These are phyloP conservation scores for Hordeum marinum DNA, from an alignment of 176 grass and related monocot genomes.

Conservation along the genomic window DNA sequence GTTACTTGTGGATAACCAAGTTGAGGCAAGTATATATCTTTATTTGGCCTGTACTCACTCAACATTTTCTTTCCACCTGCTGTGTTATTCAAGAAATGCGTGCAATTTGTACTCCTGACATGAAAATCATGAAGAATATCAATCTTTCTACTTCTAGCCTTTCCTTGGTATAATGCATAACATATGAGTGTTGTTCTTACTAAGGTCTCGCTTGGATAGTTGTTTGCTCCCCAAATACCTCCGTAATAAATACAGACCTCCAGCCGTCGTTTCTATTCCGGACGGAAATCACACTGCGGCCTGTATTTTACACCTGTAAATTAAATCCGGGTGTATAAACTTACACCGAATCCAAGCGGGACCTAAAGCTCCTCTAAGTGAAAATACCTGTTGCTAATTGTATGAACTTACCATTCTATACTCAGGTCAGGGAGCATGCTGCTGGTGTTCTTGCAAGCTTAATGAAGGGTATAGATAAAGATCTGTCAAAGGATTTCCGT, in stretches of 20 bases:
- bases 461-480: constrained; percentile 86
- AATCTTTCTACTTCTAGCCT: background rate
- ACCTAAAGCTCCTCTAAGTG: constrained; percentile 3
- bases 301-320: too few species aligned
- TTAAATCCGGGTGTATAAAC: too few species aligned
- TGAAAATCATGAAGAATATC: background rate
- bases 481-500: constrained; percentile 70
- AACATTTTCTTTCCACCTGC: background rate
- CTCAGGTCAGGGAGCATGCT: constrained; percentile 92
- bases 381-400: background rate
- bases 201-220: too few species aligned
- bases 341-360: too few species aligned
- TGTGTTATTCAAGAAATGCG: background rate
- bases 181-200: background rate
- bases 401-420: constrained; percentile 10
- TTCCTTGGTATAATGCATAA: background rate
- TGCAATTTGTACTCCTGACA: background rate
- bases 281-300: too few species aligned
- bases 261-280: too few species aligned
- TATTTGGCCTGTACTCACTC: constrained; percentile 1
- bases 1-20: constrained; percentile 96
- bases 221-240: too few species aligned
- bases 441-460: constrained; percentile 92
- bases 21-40: constrained; percentile 73
- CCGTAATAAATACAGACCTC: too few species aligned